Evolutionary conservation across 805 yeast genomes (phyloP).

Genomic region (Candida vaughaniae): DNA sequence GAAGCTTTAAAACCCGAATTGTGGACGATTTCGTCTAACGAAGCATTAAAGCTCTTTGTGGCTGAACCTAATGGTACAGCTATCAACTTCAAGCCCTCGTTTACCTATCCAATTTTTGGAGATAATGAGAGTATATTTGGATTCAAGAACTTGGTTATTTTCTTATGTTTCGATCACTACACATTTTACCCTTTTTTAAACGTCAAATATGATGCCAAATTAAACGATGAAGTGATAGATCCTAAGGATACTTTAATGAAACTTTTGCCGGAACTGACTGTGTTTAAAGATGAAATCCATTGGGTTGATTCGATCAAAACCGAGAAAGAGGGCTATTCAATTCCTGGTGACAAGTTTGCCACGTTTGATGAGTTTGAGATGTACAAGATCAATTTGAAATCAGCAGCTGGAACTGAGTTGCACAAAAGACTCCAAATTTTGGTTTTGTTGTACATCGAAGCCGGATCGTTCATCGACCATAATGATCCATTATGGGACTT

Average conservation of each 20-base stretch:
- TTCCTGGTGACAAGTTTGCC: constrained; percentile 39
- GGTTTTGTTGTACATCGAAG: constrained; percentile 85
- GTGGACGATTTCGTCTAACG: constrained; percentile 77
- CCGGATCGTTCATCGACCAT: constrained; percentile 84
- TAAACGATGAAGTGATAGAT: constrained; percentile 58
- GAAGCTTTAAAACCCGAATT: constrained; percentile 56
- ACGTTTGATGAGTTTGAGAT: constrained; percentile 39
- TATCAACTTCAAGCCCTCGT: constrained; percentile 63
- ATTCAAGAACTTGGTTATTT: constrained; percentile 64
- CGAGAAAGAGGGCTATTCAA: constrained; percentile 43
- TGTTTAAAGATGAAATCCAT: constrained; percentile 58
- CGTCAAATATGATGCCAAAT: constrained; percentile 52
- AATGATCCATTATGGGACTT: constrained; percentile 80
- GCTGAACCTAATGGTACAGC: constrained; percentile 61
- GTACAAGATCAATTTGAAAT: constrained; percentile 47
- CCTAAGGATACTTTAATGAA: constrained; percentile 54
- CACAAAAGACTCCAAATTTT: constrained; percentile 75
- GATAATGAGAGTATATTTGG: constrained; percentile 89
- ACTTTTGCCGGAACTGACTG: constrained; percentile 60
- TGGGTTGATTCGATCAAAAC: constrained; percentile 62
- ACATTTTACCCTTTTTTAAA: constrained; percentile 74
- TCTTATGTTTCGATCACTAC: constrained; percentile 66
- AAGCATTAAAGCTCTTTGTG: constrained; percentile 53
- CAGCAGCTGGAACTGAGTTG: constrained; percentile 46
- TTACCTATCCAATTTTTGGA: constrained; percentile 93